Percentiles rank a stretch among this genome's conserved stretches.
phyloP scores from a whole-genome alignment of 2,329 filamentous ascomycete genomes.

The Ophiocordyceps unilateralis region DNA sequence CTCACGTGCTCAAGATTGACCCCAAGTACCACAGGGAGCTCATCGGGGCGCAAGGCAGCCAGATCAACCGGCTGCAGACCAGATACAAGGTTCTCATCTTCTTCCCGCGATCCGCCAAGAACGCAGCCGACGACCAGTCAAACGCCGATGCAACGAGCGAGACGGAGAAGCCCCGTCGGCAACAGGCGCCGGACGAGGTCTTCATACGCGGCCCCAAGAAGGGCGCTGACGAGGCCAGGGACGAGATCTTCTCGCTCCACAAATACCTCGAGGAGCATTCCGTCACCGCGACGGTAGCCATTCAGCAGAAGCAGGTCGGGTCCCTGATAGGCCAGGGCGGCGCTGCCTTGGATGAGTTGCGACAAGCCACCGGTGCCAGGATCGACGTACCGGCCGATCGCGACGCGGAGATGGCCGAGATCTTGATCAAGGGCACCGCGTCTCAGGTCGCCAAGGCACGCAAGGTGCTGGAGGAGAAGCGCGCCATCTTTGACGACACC shows the following conservation, averaged over 20 bases:
- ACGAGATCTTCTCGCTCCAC: conserved; percentile 75
- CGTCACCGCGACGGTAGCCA: conserved; percentile 58
- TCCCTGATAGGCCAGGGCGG: conserved; percentile 85
- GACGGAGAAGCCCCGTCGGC: conserved; percentile 43
- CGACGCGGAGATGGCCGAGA: conserved; percentile 63
- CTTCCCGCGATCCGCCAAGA: conserved; percentile 58
- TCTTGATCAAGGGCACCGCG: conserved; percentile 85
- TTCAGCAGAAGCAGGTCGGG: conserved; percentile 85
- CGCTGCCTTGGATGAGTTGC: conserved; percentile 76
- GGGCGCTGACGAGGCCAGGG: conserved; percentile 79
- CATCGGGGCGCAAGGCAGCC: conserved; percentile 72
- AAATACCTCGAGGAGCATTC: conserved; percentile 87
- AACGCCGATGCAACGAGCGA: conserved; percentile 54
- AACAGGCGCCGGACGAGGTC: conserved; percentile 77
- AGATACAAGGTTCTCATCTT: conserved; percentile 91
- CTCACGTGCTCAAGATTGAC: conserved; percentile 73
- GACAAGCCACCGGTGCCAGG: conserved; percentile 67
- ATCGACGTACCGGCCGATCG: conserved; percentile 79
- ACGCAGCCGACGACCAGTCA: conserved; percentile 49
- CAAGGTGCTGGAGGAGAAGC: conserved; percentile 76
- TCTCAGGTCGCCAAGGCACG: conserved; percentile 80
- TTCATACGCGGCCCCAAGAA: conserved; percentile 80
- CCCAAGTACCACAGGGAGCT: conserved; percentile 88
- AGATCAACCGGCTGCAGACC: conserved; percentile 82
- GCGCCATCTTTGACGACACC: conserved; percentile 78